Percentiles rank a stretch among this genome's conserved stretches.
These are phyloP conservation scores for Simplicillium aogashimaense DNA, from an alignment of 2,329 filamentous ascomycete genomes.

Conservation along the genomic window DNA sequence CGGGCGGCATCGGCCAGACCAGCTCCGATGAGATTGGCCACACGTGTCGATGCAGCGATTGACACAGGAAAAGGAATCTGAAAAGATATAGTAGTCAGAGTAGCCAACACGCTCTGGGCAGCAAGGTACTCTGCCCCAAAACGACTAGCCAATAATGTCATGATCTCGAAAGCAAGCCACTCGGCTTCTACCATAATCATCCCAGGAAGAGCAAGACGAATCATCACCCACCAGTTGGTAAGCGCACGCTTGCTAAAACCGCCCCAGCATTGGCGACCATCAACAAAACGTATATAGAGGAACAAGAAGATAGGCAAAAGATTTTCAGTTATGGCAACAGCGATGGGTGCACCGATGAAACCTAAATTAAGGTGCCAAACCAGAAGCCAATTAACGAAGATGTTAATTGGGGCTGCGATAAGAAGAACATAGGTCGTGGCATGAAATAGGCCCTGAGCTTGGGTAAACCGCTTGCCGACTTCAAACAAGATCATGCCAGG, in stretches of 20 bases:
- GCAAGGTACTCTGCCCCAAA: conserved; percentile 73
- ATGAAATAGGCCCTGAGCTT: conserved; percentile 73
- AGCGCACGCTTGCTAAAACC: conserved; percentile 64
- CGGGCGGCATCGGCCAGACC: conserved; percentile 72
- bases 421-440: conserved; percentile 70
- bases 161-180: conserved; percentile 84
- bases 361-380: conserved; percentile 62
- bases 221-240: conserved; percentile 71
- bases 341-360: conserved; percentile 74
- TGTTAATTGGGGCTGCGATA: conserved; percentile 67
- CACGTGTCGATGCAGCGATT: conserved; percentile 77
- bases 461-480: conserved; percentile 68
- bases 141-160: conserved; percentile 73
- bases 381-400: conserved; percentile 67
- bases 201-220: conserved; percentile 77
- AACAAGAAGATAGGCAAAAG: conserved; percentile 69
- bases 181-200: conserved; percentile 93
- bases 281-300: conserved; percentile 65
- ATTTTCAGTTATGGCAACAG: conserved; percentile 68
- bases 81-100: conserved; percentile 70
- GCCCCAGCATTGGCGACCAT: conserved; percentile 73
- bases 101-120: conserved; percentile 78
- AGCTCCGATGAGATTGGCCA: conserved; percentile 88
- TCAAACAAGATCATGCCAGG: conserved; percentile 73
- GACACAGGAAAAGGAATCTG: conserved; percentile 88